Conservation (phyloP, 495 filamentous ascomycete genomes). For the Trichocladium uniseriatum region DNA sequence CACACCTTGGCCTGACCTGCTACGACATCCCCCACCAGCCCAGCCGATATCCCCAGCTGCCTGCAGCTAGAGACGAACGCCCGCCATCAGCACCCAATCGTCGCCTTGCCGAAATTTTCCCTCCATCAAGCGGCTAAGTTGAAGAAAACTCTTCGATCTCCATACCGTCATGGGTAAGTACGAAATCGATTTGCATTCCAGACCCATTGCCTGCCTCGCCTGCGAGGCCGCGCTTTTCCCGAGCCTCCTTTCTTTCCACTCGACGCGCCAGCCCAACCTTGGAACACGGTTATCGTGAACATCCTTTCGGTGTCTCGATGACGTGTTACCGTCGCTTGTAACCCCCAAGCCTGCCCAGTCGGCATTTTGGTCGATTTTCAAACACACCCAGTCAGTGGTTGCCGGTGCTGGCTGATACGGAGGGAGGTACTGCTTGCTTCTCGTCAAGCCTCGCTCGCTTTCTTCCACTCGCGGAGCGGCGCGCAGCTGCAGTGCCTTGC, state of each 20-base stretch:
- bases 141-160: constrained; percentile 23
- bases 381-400: constrained; percentile 10
- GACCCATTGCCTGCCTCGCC: background rate
- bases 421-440: constrained; percentile 1
- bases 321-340: constrained; percentile 34
- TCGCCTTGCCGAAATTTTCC: constrained; percentile 26
- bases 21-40: constrained; percentile 14
- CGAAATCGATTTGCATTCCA: constrained; percentile 21
- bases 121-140: constrained; percentile 36
- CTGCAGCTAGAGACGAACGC: constrained; percentile 21
- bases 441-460: constrained; percentile 20
- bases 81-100: constrained; percentile 23
- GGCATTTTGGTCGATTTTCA: constrained; percentile 20
- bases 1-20: constrained; percentile 21
- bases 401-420: constrained; percentile 1
- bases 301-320: constrained; percentile 33
- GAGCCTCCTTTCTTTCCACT: background rate
- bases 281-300: constrained; percentile 21
- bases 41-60: constrained; percentile 14
- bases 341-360: constrained; percentile 17
- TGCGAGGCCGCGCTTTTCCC: background rate
- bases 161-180: constrained; percentile 38
- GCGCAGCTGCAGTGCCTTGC: constrained; percentile 33
- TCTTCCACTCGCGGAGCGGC: constrained; percentile 23
- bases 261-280: constrained; percentile 3